These are phyloP conservation scores for Phytophthora sansomeana DNA, from an alignment of 352 stramenopile species.

Conservation along the genomic window DNA sequence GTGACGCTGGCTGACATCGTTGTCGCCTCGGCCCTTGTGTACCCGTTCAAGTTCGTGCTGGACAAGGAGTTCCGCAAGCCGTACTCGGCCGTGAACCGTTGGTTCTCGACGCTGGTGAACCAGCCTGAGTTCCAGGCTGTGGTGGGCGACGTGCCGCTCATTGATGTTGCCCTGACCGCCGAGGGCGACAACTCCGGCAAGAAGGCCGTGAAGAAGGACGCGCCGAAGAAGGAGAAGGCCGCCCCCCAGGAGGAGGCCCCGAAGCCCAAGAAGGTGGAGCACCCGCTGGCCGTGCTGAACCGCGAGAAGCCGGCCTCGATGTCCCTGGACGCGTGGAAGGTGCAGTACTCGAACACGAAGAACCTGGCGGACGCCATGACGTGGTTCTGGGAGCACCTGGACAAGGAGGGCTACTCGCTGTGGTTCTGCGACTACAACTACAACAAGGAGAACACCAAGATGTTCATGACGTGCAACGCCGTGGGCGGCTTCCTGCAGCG, in stretches of 20 bases:
- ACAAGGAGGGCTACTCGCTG: conserved; percentile 90
- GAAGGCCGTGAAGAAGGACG: conserved; percentile 43
- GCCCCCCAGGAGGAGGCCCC: conserved; percentile 48
- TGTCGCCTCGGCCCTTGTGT: conserved; percentile 86
- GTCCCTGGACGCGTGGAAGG: conserved; percentile 92
- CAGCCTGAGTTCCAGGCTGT: conserved; percentile 94
- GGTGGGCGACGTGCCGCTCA: conserved; percentile 91
- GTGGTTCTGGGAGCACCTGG: conserved; percentile 92
- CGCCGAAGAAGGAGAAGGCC: conserved; percentile 59
- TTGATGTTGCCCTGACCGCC: conserved; percentile 74
- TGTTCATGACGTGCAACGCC: conserved; percentile 95
- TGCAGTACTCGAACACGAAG: conserved; percentile 92
- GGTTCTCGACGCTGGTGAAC: conserved; percentile 95
- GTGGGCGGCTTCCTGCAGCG: conserved; percentile 94
- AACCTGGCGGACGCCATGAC: conserved; percentile 88
- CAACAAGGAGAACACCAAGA: conserved; percentile 93
- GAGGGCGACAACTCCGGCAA: conserved; percentile 60
- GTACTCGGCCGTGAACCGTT: conserved; percentile 90
- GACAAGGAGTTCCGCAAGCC: conserved; percentile 90
- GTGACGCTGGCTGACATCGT: conserved; percentile 96
- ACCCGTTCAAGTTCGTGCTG: conserved; percentile 95
- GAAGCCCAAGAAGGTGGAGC: conserved; percentile 83
- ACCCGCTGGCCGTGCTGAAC: conserved; percentile 91
- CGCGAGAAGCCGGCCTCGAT: conserved; percentile 83
- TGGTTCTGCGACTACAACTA: conserved; percentile 95